Evolutionary conservation across 768 basidiomycete species (phyloP), one percentile per base, ranked within the genome.

Genomic region (Tricholoma matsutake): DNA sequence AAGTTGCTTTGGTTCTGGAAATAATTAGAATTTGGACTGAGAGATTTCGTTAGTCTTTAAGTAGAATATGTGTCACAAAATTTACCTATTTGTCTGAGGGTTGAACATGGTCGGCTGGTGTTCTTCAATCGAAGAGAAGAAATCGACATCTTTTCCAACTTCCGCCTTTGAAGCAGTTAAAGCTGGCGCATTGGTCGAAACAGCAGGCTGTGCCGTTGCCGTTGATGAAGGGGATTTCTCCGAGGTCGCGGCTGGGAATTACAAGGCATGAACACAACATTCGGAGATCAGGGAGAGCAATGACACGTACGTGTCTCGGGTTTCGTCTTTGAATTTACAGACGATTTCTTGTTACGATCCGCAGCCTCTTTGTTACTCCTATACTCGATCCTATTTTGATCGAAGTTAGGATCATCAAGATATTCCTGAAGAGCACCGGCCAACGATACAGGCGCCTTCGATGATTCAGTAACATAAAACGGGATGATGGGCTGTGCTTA

Each of bases 371-470:
- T 92, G 72, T 87, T 93, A 22, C 87, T 79, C 75, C 83, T 94
- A 77, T 99, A 98, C 69, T 98, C 97, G 8, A 89, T 77, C 63
- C 96, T 79, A 73, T 98, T 98, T 74, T 92, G 88, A 73, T 98
- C 97, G 66, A 99, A 99, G 69, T 94, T 94, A 22, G 96, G 92
- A 73, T 99, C 97, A 59, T 93, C 88, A 55, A 99, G 81, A 71
- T 98, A 99, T 69, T 98, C 96, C 71, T 98, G 91, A 31, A 99
- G 81, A 18, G 97, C 87, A 35, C 88, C 88, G 6, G 92, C 96
- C n/a, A 99, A 80, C 0, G 93, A 95, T 10, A 97, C 90, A 5
- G 97, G 97, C 0, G 97, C 95, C 94, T 96, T 58, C 16, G 62
- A 1, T 65, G n/a, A 6, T 59, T 57, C 37, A 56, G 37, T 22